Evolutionary conservation across 2,329 filamentous ascomycete genomes (phyloP), one percentile per base, ranked within the genome.

Genomic region (Erysiphe pulchra): DNA sequence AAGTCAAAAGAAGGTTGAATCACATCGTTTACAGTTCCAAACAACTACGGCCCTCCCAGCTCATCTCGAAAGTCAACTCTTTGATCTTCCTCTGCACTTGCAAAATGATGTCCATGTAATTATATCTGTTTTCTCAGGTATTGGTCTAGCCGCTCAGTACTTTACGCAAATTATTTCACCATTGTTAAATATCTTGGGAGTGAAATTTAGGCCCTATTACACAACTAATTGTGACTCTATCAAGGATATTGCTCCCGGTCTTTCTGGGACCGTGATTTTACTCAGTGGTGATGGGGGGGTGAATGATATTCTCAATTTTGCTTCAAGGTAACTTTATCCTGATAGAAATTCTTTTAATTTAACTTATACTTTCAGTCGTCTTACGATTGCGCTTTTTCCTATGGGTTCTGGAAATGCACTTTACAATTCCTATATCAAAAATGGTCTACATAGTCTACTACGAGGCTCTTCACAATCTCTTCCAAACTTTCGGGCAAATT

Each of bases 261-360:
- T 60, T 45, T 65, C 65, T 1, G 51, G 61, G 5, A 75, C 76
- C 0, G 67, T 94, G 24, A 62, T 94, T 30, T 68, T 95, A 12
- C 67, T 94, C 5, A 87, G 80, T 43, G 87, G 87, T 7, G 87
- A 95, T 59, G 87, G 87, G 13, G 87, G 85, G 6, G 61, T 92
- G 2, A 70, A 85, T 16, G 87, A 95, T 53, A 65, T 90, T 1
- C 65, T 93, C 48, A 92, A 94, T 56, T 79, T 0, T 55, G 64
- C n/a, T 12, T 33, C 5, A 18, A 16, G 24, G 37, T 41, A 41
- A 8, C 12, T 57, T 59, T 53, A 39, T 20, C 8, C n/a, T 16
- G 37, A 18, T 18, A 10, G 13, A 17, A 7, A 34, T 45, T 24
- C 38, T 31, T 28, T 30, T 12, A 13, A 24, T 41, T 4, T 4